Base-by-base conservation (phyloP, 331 rosid species). In the Malus hybrid region DNA sequence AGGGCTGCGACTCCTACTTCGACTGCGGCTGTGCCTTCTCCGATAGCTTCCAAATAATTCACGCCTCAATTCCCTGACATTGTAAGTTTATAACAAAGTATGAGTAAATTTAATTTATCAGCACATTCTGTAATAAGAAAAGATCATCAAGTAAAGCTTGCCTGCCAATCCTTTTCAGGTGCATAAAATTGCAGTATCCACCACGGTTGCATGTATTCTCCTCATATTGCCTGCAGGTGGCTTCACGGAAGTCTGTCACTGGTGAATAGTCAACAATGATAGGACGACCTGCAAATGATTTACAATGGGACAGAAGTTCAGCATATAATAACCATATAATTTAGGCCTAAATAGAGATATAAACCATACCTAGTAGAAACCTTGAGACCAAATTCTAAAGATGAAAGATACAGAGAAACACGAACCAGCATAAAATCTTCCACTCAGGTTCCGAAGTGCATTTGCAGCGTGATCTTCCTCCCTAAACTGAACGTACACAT, bases 101-200 rank as follows among this genome's bases (percentile, higher is more conserved):
- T 7, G 8, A 30, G 22, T 32, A 12, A 64, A 72, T 14, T 20
- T 39, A 22, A 36, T 57, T 16, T 15, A 36, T 12, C 24, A 72
- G 28, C 8, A 18, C 10, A 7, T 50, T 50, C 62, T 30, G 57
- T 14, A 50, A 15, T 6, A 28, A 55, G 29, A 5, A 14, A 34
- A 24, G 22, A 44, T 3, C 32, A 64, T 70, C 33, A 22, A 6
- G 29, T 50, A 32, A 36, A 58, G 2, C 20, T 20, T 66, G 88
- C 93, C 93, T 80, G 75, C 93, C 61, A 63, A 90, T 90, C 80
- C 81, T 88, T 71, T 88, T 88, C 87, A 90, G 77, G 63, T 88
- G 96, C 96, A 90, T 90, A 71, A 86, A 88, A 66, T 89, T 89
- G 66, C 95, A 87, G 77, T 87, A 89, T 63, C 92, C 93, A 75